phyloP scores from a whole-genome alignment of 2,329 filamentous ascomycete species.

The Pyricularia grisea region DNA sequence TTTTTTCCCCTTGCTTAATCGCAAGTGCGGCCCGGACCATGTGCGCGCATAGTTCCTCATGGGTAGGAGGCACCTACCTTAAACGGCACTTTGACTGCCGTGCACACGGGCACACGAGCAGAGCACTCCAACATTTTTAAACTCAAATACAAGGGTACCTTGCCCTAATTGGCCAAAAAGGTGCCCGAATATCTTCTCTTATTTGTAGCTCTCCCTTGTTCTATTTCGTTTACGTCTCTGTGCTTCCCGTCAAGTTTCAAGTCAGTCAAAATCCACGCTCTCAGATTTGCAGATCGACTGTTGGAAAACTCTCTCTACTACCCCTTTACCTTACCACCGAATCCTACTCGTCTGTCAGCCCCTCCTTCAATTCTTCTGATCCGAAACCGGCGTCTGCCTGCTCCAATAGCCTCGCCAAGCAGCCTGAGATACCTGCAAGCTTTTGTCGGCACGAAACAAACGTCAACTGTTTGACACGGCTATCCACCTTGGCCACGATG shows the following conservation, averaged over 20 bases:
- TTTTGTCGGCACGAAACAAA: neutral
- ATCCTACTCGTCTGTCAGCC: neutral
- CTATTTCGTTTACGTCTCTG: neutral
- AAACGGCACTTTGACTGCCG: neutral
- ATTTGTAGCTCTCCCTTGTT: neutral
- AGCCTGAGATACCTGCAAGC: neutral
- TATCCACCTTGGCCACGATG: conserved; percentile 12
- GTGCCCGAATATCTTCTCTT: neutral
- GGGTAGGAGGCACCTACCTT: neutral
- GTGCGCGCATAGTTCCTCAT: neutral
- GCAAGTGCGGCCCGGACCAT: neutral
- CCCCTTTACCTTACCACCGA: neutral
- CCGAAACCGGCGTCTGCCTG: neutral
- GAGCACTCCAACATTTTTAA: neutral
- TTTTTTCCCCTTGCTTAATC: neutral
- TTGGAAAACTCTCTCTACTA: neutral
- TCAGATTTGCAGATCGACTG: neutral
- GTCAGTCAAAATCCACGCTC: neutral
- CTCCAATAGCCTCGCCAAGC: neutral
- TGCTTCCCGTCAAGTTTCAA: neutral
- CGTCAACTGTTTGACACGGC: neutral
- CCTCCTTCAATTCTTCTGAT: neutral
- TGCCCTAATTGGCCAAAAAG: neutral
- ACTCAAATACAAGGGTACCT: too few species aligned
- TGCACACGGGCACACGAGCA: neutral